Percentiles rank a stretch among this genome's conserved stretches.
These are phyloP conservation scores for Syzygium oleosum DNA, from an alignment of 345 rosid genomes.

Conservation along the genomic window DNA sequence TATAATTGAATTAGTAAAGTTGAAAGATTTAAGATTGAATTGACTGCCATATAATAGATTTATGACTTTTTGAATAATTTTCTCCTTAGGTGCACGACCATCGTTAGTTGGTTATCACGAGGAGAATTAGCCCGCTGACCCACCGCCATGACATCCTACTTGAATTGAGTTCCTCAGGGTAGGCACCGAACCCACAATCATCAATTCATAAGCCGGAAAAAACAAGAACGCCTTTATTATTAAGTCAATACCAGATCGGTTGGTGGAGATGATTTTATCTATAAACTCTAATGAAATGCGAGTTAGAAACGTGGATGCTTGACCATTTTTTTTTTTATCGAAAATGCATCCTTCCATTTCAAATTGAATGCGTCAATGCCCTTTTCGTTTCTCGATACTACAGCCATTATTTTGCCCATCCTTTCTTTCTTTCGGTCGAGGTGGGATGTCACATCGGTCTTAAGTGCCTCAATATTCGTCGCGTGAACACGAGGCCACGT, in stretches of 20 bases:
- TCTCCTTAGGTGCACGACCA: no score
- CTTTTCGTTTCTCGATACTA: neutral
- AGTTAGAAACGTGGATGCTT: neutral
- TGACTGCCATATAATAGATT: no score
- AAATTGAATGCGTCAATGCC: neutral
- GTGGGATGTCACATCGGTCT: neutral
- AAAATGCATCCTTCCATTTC: no score
- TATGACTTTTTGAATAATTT: no score
- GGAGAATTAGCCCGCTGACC: neutral
- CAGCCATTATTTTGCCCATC: neutral
- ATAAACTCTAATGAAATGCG: neutral
- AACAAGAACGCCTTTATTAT: neutral
- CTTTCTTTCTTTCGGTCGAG: neutral
- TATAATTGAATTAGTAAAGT: no score
- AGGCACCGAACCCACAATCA: neutral
- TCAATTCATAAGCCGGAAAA: neutral
- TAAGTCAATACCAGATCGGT: neutral
- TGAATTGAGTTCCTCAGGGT: neutral
- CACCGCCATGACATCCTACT: neutral
- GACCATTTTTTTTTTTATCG: no score
- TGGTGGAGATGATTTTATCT: neutral
- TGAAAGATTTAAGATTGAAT: no score
- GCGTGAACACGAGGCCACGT: neutral
- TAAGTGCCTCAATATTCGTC: neutral
- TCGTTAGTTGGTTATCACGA: neutral